A percentile compares a stretch with the other conserved stretches of the same genome.
Conservation (phyloP, 2,329 filamentous ascomycete species). For the Pezicula radicicola region DNA sequence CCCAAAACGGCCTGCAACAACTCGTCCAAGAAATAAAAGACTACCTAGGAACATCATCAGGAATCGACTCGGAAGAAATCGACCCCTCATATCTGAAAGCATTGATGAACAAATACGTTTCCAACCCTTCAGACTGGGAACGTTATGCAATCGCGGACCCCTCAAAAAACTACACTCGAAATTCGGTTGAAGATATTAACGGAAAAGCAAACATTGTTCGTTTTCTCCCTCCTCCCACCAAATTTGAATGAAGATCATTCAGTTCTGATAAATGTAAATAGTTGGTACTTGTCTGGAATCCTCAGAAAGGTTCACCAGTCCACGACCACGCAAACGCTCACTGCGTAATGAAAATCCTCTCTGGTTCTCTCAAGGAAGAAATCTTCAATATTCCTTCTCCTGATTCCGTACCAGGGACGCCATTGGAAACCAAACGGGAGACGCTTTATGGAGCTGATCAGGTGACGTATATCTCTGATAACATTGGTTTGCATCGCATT, state of each 20-base stretch:
- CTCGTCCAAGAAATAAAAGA: not conserved
- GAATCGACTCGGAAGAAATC: not conserved
- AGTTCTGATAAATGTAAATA: not conserved
- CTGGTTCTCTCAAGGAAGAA: constrained; percentile 74
- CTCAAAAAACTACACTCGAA: constrained; percentile 75
- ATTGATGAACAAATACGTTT: constrained; percentile 13
- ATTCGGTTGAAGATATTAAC: constrained; percentile 60
- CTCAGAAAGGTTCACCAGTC: constrained; percentile 78
- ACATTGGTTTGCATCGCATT: constrained; percentile 79
- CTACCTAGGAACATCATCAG: not conserved
- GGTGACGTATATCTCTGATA: constrained; percentile 90
- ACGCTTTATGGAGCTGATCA: constrained; percentile 66
- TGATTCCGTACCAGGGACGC: constrained; percentile 36
- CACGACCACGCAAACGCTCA: constrained; percentile 89
- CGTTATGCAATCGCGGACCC: constrained; percentile 69
- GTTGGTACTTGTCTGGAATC: constrained; percentile 78
- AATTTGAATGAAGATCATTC: not conserved
- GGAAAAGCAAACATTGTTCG: constrained; percentile 68
- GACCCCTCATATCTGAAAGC: not conserved
- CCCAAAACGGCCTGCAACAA: not conserved
- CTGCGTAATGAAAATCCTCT: constrained; percentile 89
- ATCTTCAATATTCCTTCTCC: constrained; percentile 56
- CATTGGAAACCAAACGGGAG: constrained; percentile 34
- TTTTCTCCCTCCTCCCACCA: constrained; percentile 49
- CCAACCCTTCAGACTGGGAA: constrained; percentile 54